Conservation (phyloP, 2,329 filamentous ascomycete genomes). For the Alternaria consortialis region DNA sequence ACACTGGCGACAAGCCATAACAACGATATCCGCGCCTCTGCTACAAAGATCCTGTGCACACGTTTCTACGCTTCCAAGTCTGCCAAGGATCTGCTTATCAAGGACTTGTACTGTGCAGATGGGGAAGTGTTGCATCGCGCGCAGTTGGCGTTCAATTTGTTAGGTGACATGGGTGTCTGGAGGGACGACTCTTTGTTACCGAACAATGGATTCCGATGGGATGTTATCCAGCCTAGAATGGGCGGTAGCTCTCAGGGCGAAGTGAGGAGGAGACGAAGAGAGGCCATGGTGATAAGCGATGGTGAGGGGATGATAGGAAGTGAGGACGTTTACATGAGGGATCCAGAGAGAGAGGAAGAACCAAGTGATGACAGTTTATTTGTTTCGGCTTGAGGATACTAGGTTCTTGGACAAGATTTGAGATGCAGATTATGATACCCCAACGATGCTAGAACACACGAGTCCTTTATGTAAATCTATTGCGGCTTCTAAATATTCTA, state of each 20-base stretch:
- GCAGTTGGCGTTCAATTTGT: slow-evolving; percentile 37
- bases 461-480: neutral
- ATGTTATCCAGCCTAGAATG: neutral
- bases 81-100: slow-evolving; percentile 30
- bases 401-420: neutral
- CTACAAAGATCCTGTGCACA: slow-evolving; percentile 50
- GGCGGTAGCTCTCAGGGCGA: slow-evolving; percentile 70
- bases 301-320: slow-evolving; percentile 77
- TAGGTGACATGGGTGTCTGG: slow-evolving; percentile 37
- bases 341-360: slow-evolving; percentile 26
- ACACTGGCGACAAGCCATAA: slow-evolving; percentile 55
- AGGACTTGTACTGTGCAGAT: slow-evolving; percentile 38
- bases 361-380: slow-evolving; percentile 1
- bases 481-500: neutral
- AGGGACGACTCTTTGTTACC: slow-evolving; percentile 16
- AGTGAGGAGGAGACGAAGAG: slow-evolving; percentile 77
- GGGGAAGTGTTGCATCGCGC: slow-evolving; percentile 31
- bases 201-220: neutral
- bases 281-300: slow-evolving; percentile 91
- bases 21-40: slow-evolving; percentile 54
- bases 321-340: slow-evolving; percentile 77
- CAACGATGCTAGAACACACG: neutral
- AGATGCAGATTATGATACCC: slow-evolving; percentile 6
- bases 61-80: slow-evolving; percentile 39
- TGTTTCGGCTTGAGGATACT: neutral